Percentiles rank a stretch among this genome's conserved stretches.
Conservation (phyloP, 352 stramenopile species). For the Aphanomyces astaci region DNA sequence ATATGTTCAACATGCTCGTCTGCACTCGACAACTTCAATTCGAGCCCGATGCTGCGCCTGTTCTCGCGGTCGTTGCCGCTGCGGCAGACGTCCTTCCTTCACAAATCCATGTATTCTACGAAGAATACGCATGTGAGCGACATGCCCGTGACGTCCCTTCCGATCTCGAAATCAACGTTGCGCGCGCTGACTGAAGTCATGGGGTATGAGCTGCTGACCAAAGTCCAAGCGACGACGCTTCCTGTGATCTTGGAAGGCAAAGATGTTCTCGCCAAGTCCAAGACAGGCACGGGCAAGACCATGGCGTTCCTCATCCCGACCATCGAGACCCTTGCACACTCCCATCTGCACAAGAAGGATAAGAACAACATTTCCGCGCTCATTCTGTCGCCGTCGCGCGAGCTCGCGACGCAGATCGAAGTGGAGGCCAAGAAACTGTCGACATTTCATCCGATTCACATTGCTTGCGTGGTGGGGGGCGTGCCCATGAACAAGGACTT, state of each 20-base stretch:
- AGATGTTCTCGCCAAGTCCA: conserved; percentile 87
- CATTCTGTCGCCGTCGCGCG: conserved; percentile 85
- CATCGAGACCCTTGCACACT: conserved; percentile 61
- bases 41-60: background rate
- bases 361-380: conserved; percentile 50
- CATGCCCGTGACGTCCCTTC: conserved; percentile 43
- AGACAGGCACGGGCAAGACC: conserved; percentile 88
- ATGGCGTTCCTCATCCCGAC: conserved; percentile 84
- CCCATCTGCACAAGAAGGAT: conserved; percentile 30
- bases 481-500: conserved; percentile 77
- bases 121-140: conserved; percentile 41
- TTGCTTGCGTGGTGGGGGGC: conserved; percentile 78
- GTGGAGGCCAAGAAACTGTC: conserved; percentile 81
- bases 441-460: conserved; percentile 70
- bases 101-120: background rate
- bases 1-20: background rate
- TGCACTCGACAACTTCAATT: background rate
- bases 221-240: conserved; percentile 86
- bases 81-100: background rate
- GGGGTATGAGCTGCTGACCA: conserved; percentile 80
- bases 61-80: background rate
- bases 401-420: conserved; percentile 88
- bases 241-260: conserved; percentile 55
- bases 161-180: conserved; percentile 51
- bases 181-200: conserved; percentile 74